Evolutionary conservation across 2,329 filamentous ascomycete species (phyloP), one percentile per base, ranked within the genome.

Genomic region (Colletotrichum brevisporum): DNA sequence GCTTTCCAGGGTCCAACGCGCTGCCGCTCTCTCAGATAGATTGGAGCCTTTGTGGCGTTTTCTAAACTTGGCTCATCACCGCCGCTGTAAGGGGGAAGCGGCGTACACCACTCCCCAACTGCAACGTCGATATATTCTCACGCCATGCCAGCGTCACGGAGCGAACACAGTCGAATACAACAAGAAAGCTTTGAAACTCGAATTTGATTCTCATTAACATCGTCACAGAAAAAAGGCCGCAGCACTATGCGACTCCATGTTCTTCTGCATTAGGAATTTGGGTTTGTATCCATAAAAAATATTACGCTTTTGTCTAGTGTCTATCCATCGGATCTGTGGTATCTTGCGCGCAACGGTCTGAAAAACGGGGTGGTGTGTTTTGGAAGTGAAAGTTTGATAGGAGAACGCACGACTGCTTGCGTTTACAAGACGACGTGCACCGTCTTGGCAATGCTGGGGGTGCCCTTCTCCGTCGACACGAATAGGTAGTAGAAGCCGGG

Each of bases 401-500:
- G 18, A 18, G 24, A 48, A 18, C 5, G 18, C 9, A n/a, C 41
- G 36, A 24, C 5, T 36, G 31, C 31, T 36, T 36, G 31, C 31
- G 13, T 16, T 63, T 68, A 72, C 45, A 74, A 57, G 31, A 73
- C 15, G 16, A 76, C 74, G 41, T 78, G 78, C 15, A 85, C 73
- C 2, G 79, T 83, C 74, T 80, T 82, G 0, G 81, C 83, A 4
- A 84, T 69, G 70, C 83, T 85, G 0, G 85, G 86, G 1, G 83
- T 82, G 0, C 85, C 85, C 3, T 73, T 73, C 4, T 75, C 70
- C 63, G 84, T 76, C n/a, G 86, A 76, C 0, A 82, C 86, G 74
- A 89, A 89, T 8, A 89, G 73, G 76, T 85, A 84, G 79, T 84
- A 89, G 72, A 83, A 86, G 0, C 86, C 88, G 0, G 87, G 87